Evolutionary conservation across 306 rosid genomes (phyloP).

Genomic region (Crataegus laevigata): DNA sequence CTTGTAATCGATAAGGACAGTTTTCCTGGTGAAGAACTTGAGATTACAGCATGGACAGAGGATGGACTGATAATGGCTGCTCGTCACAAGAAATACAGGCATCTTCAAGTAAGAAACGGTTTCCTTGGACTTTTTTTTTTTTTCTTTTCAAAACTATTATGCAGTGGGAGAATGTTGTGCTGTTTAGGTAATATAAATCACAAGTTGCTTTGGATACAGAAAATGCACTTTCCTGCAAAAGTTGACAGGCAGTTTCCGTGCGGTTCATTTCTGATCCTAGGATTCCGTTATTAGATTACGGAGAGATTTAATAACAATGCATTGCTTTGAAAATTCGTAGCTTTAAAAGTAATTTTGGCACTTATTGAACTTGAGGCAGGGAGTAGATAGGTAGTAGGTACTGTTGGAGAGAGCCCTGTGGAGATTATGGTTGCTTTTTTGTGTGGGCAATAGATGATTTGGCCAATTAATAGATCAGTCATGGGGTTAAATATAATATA

Average conservation of each 20-base stretch:
- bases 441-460: background rate
- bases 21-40: constrained; percentile 78
- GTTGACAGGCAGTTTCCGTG: background rate
- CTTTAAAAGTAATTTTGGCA: background rate
- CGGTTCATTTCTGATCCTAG: background rate
- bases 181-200: background rate
- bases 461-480: background rate
- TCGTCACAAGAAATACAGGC: constrained; percentile 74
- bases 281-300: background rate
- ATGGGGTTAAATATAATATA: background rate
- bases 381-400: no score
- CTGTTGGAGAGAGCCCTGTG: background rate
- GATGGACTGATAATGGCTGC: constrained; percentile 96
- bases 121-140: background rate
- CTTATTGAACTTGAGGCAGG: background rate
- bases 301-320: background rate
- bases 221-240: background rate
- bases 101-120: constrained; percentile 54
- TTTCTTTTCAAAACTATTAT: background rate
- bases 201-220: background rate
- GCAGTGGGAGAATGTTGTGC: background rate
- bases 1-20: constrained; percentile 86
- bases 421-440: background rate
- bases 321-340: background rate
- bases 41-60: constrained; percentile 86